phyloP scores from a whole-genome alignment of 345 rosid genomes.

The Melaleuca alternifolia region DNA sequence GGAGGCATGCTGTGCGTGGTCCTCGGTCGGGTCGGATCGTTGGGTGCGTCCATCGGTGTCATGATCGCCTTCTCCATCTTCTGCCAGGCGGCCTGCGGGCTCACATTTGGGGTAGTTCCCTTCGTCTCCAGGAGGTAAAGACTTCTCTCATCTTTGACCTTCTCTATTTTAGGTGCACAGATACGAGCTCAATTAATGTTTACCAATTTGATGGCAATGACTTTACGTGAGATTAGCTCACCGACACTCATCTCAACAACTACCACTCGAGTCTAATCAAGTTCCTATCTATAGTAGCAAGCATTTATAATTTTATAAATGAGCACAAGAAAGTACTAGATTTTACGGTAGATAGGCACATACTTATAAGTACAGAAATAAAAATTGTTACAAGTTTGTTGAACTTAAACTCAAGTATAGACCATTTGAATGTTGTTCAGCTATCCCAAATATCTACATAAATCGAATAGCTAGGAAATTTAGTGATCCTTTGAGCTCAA shows the following conservation, averaged over 20 bases:
- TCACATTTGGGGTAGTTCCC: constrained; percentile 88
- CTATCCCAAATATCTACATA: neutral
- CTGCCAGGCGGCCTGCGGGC: constrained; percentile 84
- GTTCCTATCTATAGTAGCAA: neutral
- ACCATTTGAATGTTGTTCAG: neutral
- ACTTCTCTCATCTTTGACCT: neutral
- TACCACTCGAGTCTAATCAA: neutral
- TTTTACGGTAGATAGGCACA: neutral
- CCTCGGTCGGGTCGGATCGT: constrained; percentile 40
- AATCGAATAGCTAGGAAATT: neutral
- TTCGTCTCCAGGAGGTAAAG: constrained; percentile 71
- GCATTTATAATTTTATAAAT: neutral
- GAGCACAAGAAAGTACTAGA: neutral
- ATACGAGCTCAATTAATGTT: neutral
- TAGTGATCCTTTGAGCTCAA: neutral
- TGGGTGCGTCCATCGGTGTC: constrained; percentile 38
- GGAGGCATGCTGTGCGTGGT: constrained; percentile 60
- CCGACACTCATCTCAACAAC: neutral
- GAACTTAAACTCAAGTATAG: neutral
- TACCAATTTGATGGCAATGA: neutral
- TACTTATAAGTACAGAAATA: neutral
- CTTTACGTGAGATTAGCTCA: neutral
- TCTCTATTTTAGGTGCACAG: neutral
- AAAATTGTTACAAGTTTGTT: neutral
- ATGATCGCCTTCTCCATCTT: constrained; percentile 72